Conservation (phyloP, 768 basidiomycete species). For the Panus rudis region DNA sequence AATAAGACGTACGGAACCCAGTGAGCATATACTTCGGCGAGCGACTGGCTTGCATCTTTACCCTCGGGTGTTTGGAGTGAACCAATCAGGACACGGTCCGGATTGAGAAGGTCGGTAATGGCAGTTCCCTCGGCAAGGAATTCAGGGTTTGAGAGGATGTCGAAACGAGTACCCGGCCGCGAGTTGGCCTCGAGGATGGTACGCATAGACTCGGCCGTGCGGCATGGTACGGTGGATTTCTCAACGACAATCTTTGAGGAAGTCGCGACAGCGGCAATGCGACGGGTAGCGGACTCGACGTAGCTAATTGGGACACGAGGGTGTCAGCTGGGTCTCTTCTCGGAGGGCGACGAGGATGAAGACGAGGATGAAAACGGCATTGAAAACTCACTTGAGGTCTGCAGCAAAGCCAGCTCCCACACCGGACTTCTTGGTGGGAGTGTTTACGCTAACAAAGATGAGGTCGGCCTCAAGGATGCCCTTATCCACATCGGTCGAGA, state of each 20-base stretch:
- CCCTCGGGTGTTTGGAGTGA: conserved; percentile 89
- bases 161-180: conserved; percentile 82
- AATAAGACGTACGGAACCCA: conserved; percentile 80
- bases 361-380: background rate
- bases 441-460: conserved; percentile 98
- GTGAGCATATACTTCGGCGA: conserved; percentile 83
- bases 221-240: conserved; percentile 98
- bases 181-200: conserved; percentile 99
- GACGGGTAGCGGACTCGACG: conserved; percentile 93
- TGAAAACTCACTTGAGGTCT: conserved; percentile 78
- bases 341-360: background rate
- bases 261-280: conserved; percentile 86
- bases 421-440: conserved; percentile 97
- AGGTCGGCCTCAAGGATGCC: conserved; percentile 93
- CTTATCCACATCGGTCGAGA: conserved; percentile 91
- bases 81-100: conserved; percentile 96
- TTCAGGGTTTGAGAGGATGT: conserved; percentile 99
- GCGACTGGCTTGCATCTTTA: conserved; percentile 66
- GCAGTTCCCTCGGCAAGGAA: conserved; percentile 99
- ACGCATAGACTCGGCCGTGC: conserved; percentile 98
- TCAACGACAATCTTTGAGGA: conserved; percentile 98
- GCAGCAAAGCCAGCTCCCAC: conserved; percentile 98
- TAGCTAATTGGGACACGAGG: conserved; percentile 52
- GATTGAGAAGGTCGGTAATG: conserved; percentile 77
- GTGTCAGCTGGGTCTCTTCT: background rate